Evolutionary conservation across 169 alveolate species (phyloP).

Genomic region (Amoebophrya sp.): DNA sequence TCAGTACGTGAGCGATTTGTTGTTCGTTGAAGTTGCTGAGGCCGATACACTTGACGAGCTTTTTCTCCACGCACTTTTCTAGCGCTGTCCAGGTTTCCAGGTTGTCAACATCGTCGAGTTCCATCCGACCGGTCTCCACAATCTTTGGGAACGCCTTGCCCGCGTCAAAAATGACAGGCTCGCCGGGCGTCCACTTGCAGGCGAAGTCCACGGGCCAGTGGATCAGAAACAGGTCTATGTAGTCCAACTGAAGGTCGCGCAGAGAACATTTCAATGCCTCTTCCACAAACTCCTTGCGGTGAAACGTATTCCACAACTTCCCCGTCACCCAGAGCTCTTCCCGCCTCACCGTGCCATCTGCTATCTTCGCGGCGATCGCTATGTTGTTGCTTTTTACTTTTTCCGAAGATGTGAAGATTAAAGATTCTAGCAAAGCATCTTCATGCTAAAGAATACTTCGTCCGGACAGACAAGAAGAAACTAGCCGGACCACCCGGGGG

Average conservation of each 20-base stretch:
- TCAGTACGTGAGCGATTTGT: constrained; percentile 37
- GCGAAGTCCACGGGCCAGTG: constrained; percentile 49
- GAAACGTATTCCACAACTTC: constrained; percentile 30
- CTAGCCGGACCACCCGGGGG: no score
- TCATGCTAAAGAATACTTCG: no score
- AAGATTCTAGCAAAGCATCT: no score
- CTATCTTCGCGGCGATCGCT: constrained; percentile 28
- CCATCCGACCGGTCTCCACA: background rate
- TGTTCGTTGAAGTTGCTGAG: constrained; percentile 42
- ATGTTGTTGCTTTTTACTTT: no score
- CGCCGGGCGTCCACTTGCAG: background rate
- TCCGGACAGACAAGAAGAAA: no score
- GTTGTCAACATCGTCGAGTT: constrained; percentile 10
- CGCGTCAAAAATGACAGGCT: background rate
- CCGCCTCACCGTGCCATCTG: constrained; percentile 47
- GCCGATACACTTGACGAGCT: constrained; percentile 44
- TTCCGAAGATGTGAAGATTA: no score
- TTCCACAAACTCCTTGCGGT: constrained; percentile 44
- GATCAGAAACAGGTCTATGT: constrained; percentile 52
- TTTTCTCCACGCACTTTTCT: constrained; percentile 44
- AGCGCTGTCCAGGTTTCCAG: constrained; percentile 46
- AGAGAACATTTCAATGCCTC: constrained; percentile 44
- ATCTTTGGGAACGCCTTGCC: background rate
- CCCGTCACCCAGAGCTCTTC: constrained; percentile 51
- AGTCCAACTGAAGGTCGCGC: constrained; percentile 45